A percentile compares a stretch with the other conserved stretches of the same genome.
Evolutionary conservation across 768 basidiomycete genomes (phyloP).

Genomic region (Phylloporus sp.): DNA sequence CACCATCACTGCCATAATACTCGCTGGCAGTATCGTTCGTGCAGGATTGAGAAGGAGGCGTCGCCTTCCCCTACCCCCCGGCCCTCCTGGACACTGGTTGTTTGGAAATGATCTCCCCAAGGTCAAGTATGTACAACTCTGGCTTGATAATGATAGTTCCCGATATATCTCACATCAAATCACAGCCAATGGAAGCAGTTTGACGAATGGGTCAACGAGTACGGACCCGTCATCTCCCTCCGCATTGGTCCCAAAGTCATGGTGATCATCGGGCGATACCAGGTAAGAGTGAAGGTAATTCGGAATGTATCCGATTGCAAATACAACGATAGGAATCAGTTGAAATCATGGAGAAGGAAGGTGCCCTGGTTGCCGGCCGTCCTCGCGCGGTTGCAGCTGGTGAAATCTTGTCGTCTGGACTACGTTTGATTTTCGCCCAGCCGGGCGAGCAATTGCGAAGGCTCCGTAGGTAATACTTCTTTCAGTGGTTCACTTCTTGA

Average conservation of each 20-base stretch:
- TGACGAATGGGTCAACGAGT: constrained; percentile 54
- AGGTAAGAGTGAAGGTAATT: constrained; percentile 22
- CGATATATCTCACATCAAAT: background rate
- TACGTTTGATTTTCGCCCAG: constrained; percentile 51
- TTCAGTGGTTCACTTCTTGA: background rate
- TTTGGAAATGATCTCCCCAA: constrained; percentile 29
- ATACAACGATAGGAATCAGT: constrained; percentile 43
- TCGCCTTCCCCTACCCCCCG: constrained; percentile 26
- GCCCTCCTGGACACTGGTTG: constrained; percentile 32
- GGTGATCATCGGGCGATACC: constrained; percentile 34
- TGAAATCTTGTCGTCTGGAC: constrained; percentile 53
- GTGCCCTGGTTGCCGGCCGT: constrained; percentile 51
- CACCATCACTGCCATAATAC: constrained; percentile 13
- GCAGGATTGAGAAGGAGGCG: constrained; percentile 6
- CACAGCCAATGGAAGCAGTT: constrained; percentile 37
- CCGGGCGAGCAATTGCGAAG: constrained; percentile 58
- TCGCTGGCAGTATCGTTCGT: constrained; percentile 11
- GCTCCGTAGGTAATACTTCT: constrained; percentile 44
- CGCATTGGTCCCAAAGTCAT: constrained; percentile 40
- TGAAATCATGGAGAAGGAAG: constrained; percentile 64
- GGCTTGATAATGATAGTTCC: too few species aligned
- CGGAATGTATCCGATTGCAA: background rate
- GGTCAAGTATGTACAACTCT: constrained; percentile 18
- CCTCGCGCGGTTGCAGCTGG: constrained; percentile 54
- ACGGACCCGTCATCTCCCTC: constrained; percentile 57